Conservation (phyloP, 1,139 yeast species). For the Candida dubliniensis region DNA sequence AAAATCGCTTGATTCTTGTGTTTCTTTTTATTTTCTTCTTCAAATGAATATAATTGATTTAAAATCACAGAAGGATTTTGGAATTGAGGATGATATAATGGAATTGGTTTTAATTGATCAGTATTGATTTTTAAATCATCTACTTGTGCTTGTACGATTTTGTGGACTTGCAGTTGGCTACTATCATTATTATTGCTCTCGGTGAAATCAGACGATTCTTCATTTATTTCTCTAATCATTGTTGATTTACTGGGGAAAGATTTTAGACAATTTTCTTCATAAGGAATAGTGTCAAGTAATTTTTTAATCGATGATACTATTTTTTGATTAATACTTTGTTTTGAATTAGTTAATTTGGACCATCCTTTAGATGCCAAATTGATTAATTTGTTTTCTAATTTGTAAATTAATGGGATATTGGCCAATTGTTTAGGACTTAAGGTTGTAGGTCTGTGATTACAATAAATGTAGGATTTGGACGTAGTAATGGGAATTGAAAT, state of each 20-base stretch:
- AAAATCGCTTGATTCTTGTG: conserved; percentile 37
- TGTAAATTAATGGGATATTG: conserved; percentile 33
- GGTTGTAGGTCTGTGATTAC: conserved; percentile 50
- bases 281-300: conserved; percentile 47
- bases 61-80: conserved; percentile 35
- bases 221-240: conserved; percentile 49
- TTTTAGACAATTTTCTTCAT: conserved; percentile 51
- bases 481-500: conserved; percentile 64
- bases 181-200: background rate
- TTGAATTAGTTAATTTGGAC: conserved; percentile 44
- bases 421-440: conserved; percentile 28
- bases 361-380: conserved; percentile 44
- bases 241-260: conserved; percentile 51
- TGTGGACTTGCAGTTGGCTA: background rate
- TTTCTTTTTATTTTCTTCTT: conserved; percentile 25
- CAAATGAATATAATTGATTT: conserved; percentile 31
- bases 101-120: conserved; percentile 41
- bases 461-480: conserved; percentile 54
- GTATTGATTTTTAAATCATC: conserved; percentile 28
- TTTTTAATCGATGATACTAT: conserved; percentile 36
- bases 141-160: conserved; percentile 33
- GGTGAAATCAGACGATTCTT: conserved; percentile 18
- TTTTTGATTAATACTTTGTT: conserved; percentile 36
- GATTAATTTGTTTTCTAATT: conserved; percentile 40
- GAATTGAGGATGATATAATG: conserved; percentile 43